These are phyloP conservation scores for Phytophthora pinifolia DNA, from an alignment of 352 stramenopile genomes.

Conservation along the genomic window DNA sequence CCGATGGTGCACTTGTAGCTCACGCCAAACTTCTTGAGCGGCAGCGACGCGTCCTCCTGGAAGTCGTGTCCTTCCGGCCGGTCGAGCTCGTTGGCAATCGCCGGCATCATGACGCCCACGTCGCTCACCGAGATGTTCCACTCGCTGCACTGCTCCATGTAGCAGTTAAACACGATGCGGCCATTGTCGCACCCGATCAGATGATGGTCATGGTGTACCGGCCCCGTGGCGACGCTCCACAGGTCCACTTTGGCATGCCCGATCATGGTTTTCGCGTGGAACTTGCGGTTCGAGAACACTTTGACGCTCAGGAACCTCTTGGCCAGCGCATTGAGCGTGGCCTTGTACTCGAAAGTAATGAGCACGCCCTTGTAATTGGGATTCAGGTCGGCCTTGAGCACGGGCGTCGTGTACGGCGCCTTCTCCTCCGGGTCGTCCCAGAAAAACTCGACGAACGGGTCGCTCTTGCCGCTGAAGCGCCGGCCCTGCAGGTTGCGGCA, in stretches of 20 bases:
- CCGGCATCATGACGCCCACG: conserved; percentile 88
- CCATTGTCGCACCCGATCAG: conserved; percentile 85
- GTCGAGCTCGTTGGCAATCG: conserved; percentile 87
- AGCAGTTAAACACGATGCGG: conserved; percentile 90
- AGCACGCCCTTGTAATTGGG: conserved; percentile 88
- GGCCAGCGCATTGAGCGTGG: conserved; percentile 49
- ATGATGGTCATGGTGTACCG: conserved; percentile 88
- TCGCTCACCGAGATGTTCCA: conserved; percentile 91
- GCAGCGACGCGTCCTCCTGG: conserved; percentile 86
- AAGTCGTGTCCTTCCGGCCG: conserved; percentile 89
- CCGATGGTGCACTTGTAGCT: conserved; percentile 91
- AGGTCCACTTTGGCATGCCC: conserved; percentile 77
- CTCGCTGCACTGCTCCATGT: conserved; percentile 91
- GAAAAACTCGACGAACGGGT: conserved; percentile 89
- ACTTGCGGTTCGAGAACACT: conserved; percentile 84
- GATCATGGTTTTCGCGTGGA: conserved; percentile 76
- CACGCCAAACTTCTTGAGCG: conserved; percentile 87
- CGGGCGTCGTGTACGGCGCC: conserved; percentile 73
- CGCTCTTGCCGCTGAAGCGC: conserved; percentile 81
- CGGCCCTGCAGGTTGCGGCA: conserved; percentile 84
- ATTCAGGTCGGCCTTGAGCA: conserved; percentile 87
- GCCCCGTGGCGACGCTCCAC: conserved; percentile 80
- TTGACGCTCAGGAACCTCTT: conserved; percentile 73
- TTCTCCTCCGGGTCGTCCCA: conserved; percentile 78
- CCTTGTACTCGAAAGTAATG: conserved; percentile 88